Evolutionary conservation across 2,329 filamentous ascomycete species (phyloP).

Genomic region (Scedosporium minutisporum): DNA sequence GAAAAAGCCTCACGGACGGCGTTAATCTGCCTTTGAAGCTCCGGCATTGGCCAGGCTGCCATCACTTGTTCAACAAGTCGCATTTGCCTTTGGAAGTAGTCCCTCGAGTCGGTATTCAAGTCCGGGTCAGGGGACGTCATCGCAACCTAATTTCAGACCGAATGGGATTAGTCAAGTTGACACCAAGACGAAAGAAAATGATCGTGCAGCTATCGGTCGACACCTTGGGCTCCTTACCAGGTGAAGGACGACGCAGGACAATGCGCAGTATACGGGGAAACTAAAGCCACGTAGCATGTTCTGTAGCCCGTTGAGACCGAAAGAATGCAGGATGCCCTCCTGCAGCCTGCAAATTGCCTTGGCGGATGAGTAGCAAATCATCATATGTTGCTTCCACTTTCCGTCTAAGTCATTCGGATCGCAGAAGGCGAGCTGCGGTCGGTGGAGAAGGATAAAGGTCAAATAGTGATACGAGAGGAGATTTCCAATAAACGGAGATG

Average conservation of each 20-base stretch:
- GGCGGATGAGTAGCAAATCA: constrained; percentile 73
- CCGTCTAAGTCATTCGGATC: constrained; percentile 62
- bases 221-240: constrained; percentile 52
- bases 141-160: constrained; percentile 53
- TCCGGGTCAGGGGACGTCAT: constrained; percentile 89
- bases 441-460: constrained; percentile 74
- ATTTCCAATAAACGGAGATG: constrained; percentile 81
- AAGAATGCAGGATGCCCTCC: constrained; percentile 68
- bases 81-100: constrained; percentile 92
- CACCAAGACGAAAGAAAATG: background rate
- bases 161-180: too few relatives aligned
- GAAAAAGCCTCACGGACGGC: constrained; percentile 86
- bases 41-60: constrained; percentile 74
- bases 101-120: constrained; percentile 71
- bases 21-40: constrained; percentile 84
- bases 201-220: constrained; percentile 9
- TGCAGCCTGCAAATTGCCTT: constrained; percentile 80
- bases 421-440: constrained; percentile 73
- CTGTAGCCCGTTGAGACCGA: constrained; percentile 69
- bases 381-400: constrained; percentile 81
- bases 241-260: constrained; percentile 89
- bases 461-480: constrained; percentile 84
- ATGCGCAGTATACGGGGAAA: constrained; percentile 85
- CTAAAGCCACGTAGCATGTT: constrained; percentile 93
- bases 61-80: constrained; percentile 81